Base-by-base conservation (phyloP, 2,329 filamentous ascomycete species). In the Aschersonia sp. region DNA sequence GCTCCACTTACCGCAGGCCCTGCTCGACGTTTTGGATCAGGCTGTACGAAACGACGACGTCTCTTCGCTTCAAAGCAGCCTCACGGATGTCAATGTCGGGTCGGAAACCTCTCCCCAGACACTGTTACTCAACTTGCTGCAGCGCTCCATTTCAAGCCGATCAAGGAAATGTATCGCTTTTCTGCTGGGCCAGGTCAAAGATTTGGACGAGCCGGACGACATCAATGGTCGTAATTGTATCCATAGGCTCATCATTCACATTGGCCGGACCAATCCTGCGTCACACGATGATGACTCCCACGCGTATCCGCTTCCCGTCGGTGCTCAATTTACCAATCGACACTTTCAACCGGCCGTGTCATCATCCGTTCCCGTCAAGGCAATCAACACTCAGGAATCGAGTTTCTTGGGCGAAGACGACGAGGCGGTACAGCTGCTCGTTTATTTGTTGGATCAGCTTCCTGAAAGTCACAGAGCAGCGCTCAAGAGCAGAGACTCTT, bases 141-240 rank as follows among this genome's bases (percentile, higher is more conserved):
- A 95, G 65, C 73, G 86, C 50, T 76, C 84, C 1, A 86, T 92
- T 49, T 82, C 84, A 4, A 76, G 75, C 49, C 77, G 79, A 45
- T 78, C 85, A 0, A 82, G 76, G 56, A 65, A 70, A 30, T 88
- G 80, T 57, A 84, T 95, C 45, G 68, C 75, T n/a, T 76, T 75
- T 49, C 72, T 97, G 1, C 64, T 98, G 2, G 66, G 70, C 9
- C 74, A 80, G 41, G 73, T 92, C 46, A 74, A 79, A 43, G 81
- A 77, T 1, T 72, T 97, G 2, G 81, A 94, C 45, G 89, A 95
- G 59, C 77, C 84, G 2, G 86, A 94, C 55, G 92, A 97, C 59
- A 87, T 98, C 59, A 95, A 97, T 65, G 82, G 84, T 56, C 83
- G 92, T 10, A 98, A 95, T 61, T 92, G 87, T 61, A 79, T 98